Conservation (phyloP, 257 asterid species). For the Petunia axillaris region DNA sequence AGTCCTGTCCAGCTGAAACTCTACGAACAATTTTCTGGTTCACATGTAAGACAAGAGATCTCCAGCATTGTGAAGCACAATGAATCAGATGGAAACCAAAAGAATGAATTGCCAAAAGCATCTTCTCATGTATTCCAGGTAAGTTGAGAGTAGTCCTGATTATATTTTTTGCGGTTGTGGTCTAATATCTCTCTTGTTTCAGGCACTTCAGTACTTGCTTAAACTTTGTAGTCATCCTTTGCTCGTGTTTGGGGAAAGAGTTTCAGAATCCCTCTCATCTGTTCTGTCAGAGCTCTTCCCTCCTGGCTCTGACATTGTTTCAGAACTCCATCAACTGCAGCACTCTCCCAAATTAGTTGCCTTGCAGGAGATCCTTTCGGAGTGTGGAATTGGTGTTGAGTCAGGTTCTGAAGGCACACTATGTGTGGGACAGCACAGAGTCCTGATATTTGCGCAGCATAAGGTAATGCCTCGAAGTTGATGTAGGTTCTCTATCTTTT, state of each 20-base stretch:
- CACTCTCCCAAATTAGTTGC: slow-evolving; percentile 99
- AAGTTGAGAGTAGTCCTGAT: slow-evolving; percentile 26
- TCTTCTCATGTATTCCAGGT: slow-evolving; percentile 99
- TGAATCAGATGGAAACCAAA: slow-evolving; percentile 65
- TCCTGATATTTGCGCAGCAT: slow-evolving; percentile 97
- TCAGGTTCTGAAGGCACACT: slow-evolving; percentile 78
- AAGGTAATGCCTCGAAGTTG: slow-evolving; percentile 53
- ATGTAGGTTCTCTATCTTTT: too few relatives aligned
- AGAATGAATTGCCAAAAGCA: slow-evolving; percentile 60
- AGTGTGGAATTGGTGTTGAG: slow-evolving; percentile 97
- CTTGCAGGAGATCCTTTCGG: slow-evolving; percentile 97
- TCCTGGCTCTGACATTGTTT: slow-evolving; percentile 57
- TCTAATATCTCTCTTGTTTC: slow-evolving; percentile 42
- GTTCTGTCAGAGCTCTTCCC: slow-evolving; percentile 77
- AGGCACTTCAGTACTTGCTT: slow-evolving; percentile 97
- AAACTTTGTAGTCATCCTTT: slow-evolving; percentile 98
- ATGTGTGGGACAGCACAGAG: slow-evolving; percentile 85
- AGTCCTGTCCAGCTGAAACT: slow-evolving; percentile 90
- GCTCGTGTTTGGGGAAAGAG: slow-evolving; percentile 80
- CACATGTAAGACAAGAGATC: slow-evolving; percentile 84
- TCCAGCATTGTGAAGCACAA: slow-evolving; percentile 77
- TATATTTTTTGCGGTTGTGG: slow-evolving; percentile 11
- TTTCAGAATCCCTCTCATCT: slow-evolving; percentile 73
- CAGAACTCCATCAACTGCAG: slow-evolving; percentile 83
- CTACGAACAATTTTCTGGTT: slow-evolving; percentile 94